Base-by-base conservation (phyloP, 164 flowering plant species). In the Chloranthus sessilifolius region DNA sequence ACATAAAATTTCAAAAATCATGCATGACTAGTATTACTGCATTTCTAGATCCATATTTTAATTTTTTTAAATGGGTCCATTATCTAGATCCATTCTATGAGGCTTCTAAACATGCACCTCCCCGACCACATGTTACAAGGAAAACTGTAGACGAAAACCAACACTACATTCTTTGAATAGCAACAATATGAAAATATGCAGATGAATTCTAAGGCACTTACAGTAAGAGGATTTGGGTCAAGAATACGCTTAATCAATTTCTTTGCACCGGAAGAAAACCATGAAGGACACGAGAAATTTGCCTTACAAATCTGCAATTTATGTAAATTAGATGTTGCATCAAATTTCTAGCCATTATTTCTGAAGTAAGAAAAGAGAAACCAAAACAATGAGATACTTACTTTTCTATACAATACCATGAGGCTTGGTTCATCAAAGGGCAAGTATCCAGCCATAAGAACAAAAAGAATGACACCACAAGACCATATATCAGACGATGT, bases 361-460 rank as follows among this genome's bases (percentile, higher is more conserved):
- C 36, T 33, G 7, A 11, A 33, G 7, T 33, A 7, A 6, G 36
- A 33, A 6, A 7, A 6, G 36, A 33, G 7, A 33, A 11, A 33
- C 11, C 11, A 33, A 6, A 33, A 6, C 11, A 7, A 6, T 7
- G 11, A 33, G 11, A 6, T 33, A 33, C 36, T 28, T 3, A 43
- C 49, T 31, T 54, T 54, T 43, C 19, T 54, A 12, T 54, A 54
- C 0, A 54, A 40, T 17, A 21, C 33, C 49, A 54, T 54, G 27
- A 54, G 24, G 33, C 43, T 54, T 5, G 58, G 49, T 15, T 54
- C 58, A n/a, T 54, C 58, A 29, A 54, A 54, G 16, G 58, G 58
- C 29, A 54, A 31, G 28, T 43, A 54, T 19, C 58, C 58, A 7
- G 58, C 58, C 58, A 54, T 54, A 5, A 54, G 58, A 54, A 54